Evolutionary conservation across 2,329 filamentous ascomycete genomes (phyloP), one percentile per base, ranked within the genome.

Genomic region (Exophiala phaeomuriformis): DNA sequence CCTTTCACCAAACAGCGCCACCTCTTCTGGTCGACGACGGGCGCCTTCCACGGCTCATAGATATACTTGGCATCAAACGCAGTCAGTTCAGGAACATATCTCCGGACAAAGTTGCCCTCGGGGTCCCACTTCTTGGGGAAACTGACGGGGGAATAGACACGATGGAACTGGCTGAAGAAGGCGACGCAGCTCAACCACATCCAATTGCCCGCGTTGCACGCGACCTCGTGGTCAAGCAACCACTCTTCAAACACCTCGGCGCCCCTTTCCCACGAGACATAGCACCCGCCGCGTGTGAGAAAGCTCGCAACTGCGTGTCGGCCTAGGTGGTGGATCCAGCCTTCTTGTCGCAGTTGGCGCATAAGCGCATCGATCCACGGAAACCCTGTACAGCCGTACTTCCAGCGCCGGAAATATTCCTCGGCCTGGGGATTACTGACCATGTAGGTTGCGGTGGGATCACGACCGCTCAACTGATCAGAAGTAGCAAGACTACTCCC

Each of bases 291-390:
- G 2, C 86, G 75, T 0, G 86, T 90, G n/a, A 90, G 74, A 66
- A 90, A 90, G 65, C 85, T 90, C 0, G 86, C 86, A 0, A 90
- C 82, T n/a, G 82, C 79, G 67, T 90, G 86, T 0, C 86, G 78
- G 1, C 85, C 86, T 0, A 90, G 75, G 65, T 90, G 86, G 65
- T 90, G 86, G 5, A 90, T 87, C 86, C 86, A 90, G 30, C 86
- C 86, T 65, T 89, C 85, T 1, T 74, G 66, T 9, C 76, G 74
- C 9, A 90, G 74, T 67, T 90, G 86, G 1, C 85, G 79, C 86
- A 90, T 90, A 39, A 90, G 73, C 0, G 85, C 85, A 64, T 90
- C 86, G 61, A 90, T 88, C 80, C 84, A 90, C 0, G 86, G 86
- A 57, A 90, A 90, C 0, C 86, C 86, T 0, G 86, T 90, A 28